A percentile compares a stretch with the other conserved stretches of the same genome.
Evolutionary conservation across 208 protist genomes (phyloP).

Genomic region (Trypanosomatidae sp.): DNA sequence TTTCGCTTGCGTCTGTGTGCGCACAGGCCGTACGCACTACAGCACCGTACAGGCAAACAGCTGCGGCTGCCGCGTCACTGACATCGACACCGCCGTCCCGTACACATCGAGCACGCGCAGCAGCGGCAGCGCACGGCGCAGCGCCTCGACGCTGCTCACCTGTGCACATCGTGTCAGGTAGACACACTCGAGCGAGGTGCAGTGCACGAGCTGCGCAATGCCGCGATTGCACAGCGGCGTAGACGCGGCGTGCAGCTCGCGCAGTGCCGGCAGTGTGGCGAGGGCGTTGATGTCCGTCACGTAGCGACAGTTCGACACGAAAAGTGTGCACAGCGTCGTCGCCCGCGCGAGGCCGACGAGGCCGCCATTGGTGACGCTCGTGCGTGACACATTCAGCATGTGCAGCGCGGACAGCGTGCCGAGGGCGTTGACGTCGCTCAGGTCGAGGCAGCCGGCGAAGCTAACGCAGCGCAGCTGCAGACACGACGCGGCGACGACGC

Average conservation of each 20-base stretch:
- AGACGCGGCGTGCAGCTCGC: slow-evolving; percentile 38
- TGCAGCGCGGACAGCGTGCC: slow-evolving; percentile 13
- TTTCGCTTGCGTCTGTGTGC: not conserved
- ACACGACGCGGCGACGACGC: slow-evolving; percentile 17
- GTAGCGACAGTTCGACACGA: slow-evolving; percentile 43
- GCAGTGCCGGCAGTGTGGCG: slow-evolving; percentile 15
- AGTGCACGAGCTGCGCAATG: slow-evolving; percentile 24
- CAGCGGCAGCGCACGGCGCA: slow-evolving; percentile 16
- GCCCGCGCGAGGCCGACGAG: slow-evolving; percentile 32
- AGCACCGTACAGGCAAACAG: slow-evolving; percentile 44
- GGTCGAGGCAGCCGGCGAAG: slow-evolving; percentile 25
- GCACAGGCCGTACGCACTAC: slow-evolving; percentile 9
- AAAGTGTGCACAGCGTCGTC: slow-evolving; percentile 21
- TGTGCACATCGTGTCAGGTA: slow-evolving; percentile 49
- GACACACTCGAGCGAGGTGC: slow-evolving; percentile 27
- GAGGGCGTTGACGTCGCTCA: slow-evolving; percentile 42
- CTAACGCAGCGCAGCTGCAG: slow-evolving; percentile 19
- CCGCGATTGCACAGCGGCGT: slow-evolving; percentile 34
- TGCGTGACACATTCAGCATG: slow-evolving; percentile 38
- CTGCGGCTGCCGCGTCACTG: slow-evolving; percentile 26
- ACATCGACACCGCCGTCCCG: slow-evolving; percentile 49
- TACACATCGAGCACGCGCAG: slow-evolving; percentile 68
- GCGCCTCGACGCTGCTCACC: slow-evolving; percentile 27
- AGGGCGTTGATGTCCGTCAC: slow-evolving; percentile 51
- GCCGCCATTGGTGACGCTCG: slow-evolving; percentile 35